Percentiles rank a stretch among this genome's conserved stretches.
These are phyloP conservation scores for Tricholoma hemisulphureum DNA, from an alignment of 768 basidiomycete genomes.

Conservation along the genomic window DNA sequence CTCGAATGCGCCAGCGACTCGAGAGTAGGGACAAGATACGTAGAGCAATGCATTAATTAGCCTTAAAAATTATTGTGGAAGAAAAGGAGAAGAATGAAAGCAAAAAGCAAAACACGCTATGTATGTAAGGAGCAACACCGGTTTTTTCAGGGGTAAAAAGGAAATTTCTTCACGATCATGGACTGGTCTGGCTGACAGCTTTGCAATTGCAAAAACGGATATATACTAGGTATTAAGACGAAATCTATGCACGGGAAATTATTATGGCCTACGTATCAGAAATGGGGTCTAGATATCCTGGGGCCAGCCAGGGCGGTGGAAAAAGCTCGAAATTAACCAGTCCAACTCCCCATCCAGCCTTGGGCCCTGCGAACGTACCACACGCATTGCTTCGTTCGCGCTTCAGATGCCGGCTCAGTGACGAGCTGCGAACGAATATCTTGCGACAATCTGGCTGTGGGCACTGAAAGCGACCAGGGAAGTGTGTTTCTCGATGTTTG, in stretches of 20 bases:
- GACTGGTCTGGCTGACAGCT: too few species aligned
- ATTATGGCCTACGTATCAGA: slow-evolving; percentile 1
- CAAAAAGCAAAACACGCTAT: too few species aligned
- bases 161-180: too few species aligned
- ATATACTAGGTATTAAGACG: too few species aligned
- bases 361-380: slow-evolving; percentile 10
- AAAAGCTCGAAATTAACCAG: slow-evolving; percentile 15
- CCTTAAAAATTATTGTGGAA: too few species aligned
- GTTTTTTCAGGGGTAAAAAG: too few species aligned
- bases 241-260: neutral
- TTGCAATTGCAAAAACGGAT: too few species aligned
- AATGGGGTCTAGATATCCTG: slow-evolving; percentile 18
- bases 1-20: slow-evolving; percentile 17
- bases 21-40: slow-evolving; percentile 2
- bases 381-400: slow-evolving; percentile 13
- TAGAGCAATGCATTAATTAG: slow-evolving; percentile 9
- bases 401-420: slow-evolving; percentile 19
- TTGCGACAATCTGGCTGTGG: slow-evolving; percentile 16
- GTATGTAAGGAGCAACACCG: too few species aligned
- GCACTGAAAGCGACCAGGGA: slow-evolving; percentile 20
- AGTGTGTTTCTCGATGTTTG: slow-evolving; percentile 25
- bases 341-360: slow-evolving; percentile 15
- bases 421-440: slow-evolving; percentile 21
- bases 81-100: neutral
- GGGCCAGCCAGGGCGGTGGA: slow-evolving; percentile 14